phyloP scores from a whole-genome alignment of 257 asterid genomes.

The Cruciata laevipes region DNA sequence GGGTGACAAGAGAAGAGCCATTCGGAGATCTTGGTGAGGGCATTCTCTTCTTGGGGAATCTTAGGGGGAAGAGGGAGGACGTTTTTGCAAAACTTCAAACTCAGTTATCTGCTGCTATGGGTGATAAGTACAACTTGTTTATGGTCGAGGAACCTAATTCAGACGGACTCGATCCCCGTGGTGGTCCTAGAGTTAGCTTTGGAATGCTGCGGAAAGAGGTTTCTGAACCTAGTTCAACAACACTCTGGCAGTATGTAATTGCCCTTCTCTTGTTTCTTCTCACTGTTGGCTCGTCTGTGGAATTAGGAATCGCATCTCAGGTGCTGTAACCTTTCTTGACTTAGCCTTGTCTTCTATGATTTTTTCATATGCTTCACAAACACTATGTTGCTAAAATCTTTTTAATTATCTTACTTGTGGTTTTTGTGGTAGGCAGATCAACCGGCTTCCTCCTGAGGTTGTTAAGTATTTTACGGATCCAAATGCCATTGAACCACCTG shows the following conservation, averaged over 20 bases:
- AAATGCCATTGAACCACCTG: constrained; percentile 88
- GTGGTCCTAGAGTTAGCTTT: constrained; percentile 97
- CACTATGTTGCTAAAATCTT: background rate
- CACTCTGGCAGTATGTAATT: constrained; percentile 94
- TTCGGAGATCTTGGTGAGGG: constrained; percentile 94
- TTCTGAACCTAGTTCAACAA: constrained; percentile 85
- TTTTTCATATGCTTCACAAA: background rate
- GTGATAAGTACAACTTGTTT: constrained; percentile 81
- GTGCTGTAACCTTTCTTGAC: constrained; percentile 28
- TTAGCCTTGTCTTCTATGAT: background rate
- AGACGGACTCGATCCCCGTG: constrained; percentile 85
- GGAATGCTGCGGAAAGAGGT: constrained; percentile 88
- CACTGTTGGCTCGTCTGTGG: constrained; percentile 85
- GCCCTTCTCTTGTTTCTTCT: constrained; percentile 77
- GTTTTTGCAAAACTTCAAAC: constrained; percentile 73
- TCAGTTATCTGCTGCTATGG: constrained; percentile 65
- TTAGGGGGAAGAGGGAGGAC: constrained; percentile 78
- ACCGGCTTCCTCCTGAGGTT: constrained; percentile 85
- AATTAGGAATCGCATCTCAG: constrained; percentile 91
- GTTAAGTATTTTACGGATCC: constrained; percentile 92
- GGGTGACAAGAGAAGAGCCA: constrained; percentile 90
- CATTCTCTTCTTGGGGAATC: constrained; percentile 80
- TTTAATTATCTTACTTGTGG: constrained; percentile 14
- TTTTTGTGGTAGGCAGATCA: constrained; percentile 44
- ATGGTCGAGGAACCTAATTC: constrained; percentile 98